Evolutionary conservation across 2,329 filamentous ascomycete species (phyloP).

Genomic region (Aspergillus texensis): DNA sequence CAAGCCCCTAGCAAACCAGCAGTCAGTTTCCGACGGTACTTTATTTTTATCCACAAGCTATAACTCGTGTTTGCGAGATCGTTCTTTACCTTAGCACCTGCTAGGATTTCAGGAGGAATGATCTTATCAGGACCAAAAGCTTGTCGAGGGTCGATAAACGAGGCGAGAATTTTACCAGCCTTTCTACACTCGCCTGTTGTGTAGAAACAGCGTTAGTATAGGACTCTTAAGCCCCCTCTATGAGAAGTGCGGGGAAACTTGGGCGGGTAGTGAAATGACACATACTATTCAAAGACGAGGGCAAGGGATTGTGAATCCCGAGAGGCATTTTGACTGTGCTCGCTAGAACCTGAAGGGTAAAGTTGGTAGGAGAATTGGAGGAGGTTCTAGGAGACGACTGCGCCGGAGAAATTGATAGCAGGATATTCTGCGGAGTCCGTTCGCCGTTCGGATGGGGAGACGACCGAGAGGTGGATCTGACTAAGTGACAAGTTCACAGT

Average conservation of each 20-base stretch:
- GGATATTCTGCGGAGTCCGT: constrained; percentile 17
- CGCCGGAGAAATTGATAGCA: constrained; percentile 18
- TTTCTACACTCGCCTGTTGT: constrained; percentile 90
- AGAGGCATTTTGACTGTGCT: constrained; percentile 42
- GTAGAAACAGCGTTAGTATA: constrained; percentile 36
- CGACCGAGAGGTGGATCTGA: constrained; percentile 26
- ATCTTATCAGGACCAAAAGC: constrained; percentile 95
- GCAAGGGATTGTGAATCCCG: constrained; percentile 51
- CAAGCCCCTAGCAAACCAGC: constrained; percentile 45
- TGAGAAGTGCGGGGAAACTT: constrained; percentile 36
- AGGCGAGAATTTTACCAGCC: constrained; percentile 90
- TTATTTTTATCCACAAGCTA: background rate
- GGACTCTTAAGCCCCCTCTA: constrained; percentile 14
- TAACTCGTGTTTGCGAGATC: background rate
- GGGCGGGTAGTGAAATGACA: constrained; percentile 21
- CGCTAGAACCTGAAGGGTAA: constrained; percentile 12
- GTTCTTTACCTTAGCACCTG: constrained; percentile 76
- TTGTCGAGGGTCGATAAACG: constrained; percentile 92
- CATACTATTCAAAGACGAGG: constrained; percentile 52
- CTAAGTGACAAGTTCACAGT: constrained; percentile 1
- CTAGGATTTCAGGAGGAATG: constrained; percentile 86
- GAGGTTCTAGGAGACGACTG: constrained; percentile 2
- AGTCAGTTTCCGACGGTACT: constrained; percentile 13
- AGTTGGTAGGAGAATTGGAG: background rate
- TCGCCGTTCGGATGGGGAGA: constrained; percentile 24